Evolutionary conservation across 148 eudicot genomes (phyloP).

Genomic region (Heliosperma pusillum): DNA sequence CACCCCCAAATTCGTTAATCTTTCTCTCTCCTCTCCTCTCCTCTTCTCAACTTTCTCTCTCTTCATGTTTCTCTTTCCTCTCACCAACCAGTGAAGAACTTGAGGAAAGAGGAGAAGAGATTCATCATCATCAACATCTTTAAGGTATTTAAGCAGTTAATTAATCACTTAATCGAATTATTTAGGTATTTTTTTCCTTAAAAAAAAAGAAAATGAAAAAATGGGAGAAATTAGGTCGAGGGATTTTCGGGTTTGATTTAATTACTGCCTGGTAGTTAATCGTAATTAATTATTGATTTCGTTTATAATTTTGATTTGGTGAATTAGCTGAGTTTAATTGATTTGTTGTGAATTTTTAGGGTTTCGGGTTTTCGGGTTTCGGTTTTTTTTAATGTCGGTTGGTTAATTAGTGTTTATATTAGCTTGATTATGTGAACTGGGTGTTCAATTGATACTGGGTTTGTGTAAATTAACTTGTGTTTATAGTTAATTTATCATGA

Average conservation of each 20-base stretch:
- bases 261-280: neutral
- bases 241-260: neutral
- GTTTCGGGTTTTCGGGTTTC: neutral
- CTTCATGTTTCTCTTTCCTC: slow-evolving; percentile 8
- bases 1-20: neutral
- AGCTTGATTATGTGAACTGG: neutral
- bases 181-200: neutral
- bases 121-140: neutral
- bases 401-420: neutral
- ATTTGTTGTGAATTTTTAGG: slow-evolving; percentile 1
- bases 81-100: neutral
- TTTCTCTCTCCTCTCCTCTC: slow-evolving; percentile 2
- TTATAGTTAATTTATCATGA: neutral
- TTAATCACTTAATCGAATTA: neutral
- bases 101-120: neutral
- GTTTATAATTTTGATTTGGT: no score
- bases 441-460: neutral
- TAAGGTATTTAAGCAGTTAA: neutral
- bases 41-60: neutral
- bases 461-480: neutral
- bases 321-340: neutral
- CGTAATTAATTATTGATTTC: neutral
- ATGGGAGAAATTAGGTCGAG: neutral
- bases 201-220: neutral
- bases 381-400: slow-evolving; percentile 7